Evolutionary conservation across 2,329 filamentous ascomycete species (phyloP).

Genomic region (Leptodontidium sp.): DNA sequence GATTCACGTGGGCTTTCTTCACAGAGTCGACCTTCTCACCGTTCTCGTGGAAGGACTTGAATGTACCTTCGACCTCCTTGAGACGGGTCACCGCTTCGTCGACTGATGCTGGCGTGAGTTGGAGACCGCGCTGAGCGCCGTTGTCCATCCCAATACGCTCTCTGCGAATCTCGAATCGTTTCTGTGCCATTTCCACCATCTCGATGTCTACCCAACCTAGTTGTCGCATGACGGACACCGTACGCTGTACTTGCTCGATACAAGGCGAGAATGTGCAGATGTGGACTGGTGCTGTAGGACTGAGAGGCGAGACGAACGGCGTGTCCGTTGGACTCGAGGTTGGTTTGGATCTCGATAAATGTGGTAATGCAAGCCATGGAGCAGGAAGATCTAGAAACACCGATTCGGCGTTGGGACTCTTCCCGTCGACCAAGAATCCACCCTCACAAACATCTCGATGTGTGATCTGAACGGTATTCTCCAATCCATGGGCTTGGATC

Average conservation of each 20-base stretch:
- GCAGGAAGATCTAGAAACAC: conserved; percentile 84
- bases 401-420: conserved; percentile 70
- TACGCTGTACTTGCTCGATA: conserved; percentile 93
- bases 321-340: conserved; percentile 7
- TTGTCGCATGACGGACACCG: conserved; percentile 80
- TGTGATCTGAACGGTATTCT: conserved; percentile 73
- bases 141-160: conserved; percentile 78
- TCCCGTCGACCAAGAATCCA: conserved; percentile 69
- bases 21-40: conserved; percentile 42
- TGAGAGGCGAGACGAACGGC: conserved; percentile 68
- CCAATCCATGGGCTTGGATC: conserved; percentile 71
- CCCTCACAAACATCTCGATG: conserved; percentile 82
- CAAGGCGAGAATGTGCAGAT: conserved; percentile 97
- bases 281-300: conserved; percentile 75
- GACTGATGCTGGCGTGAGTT: conserved; percentile 72
- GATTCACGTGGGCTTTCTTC: conserved; percentile 47
- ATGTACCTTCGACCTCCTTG: conserved; percentile 74
- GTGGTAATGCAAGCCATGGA: conserved; percentile 80
- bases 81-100: conserved; percentile 80
- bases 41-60: conserved; percentile 66
- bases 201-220: conserved; percentile 91
- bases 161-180: conserved; percentile 80
- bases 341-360: conserved; percentile 67
- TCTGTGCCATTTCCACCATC: conserved; percentile 89
- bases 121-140: conserved; percentile 63